Evolutionary conservation across 192 early-diverging fungal genomes (phyloP).

Genomic region (Spinellus fusiger): DNA sequence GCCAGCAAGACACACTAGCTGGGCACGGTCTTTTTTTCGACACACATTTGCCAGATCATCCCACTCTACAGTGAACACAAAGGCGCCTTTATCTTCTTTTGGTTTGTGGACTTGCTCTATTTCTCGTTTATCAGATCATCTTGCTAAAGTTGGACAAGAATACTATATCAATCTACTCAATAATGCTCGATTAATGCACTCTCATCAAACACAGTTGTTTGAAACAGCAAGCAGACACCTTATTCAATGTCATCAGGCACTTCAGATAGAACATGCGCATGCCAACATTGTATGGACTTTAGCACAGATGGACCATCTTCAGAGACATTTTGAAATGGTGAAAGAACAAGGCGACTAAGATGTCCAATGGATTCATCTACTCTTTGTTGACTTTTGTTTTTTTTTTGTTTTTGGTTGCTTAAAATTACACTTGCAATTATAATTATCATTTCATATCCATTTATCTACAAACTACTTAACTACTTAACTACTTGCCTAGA

Average conservation of each 20-base stretch:
- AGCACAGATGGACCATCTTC: neutral
- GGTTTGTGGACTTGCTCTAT: constrained; percentile 15
- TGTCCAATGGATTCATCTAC: neutral
- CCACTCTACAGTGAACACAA: no score
- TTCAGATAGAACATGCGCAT: constrained; percentile 12
- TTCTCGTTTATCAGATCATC: constrained; percentile 6
- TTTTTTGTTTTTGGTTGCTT: neutral
- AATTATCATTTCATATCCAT: neutral
- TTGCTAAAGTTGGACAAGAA: constrained; percentile 14
- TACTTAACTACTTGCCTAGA: neutral
- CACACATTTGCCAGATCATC: neutral
- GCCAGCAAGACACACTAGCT: neutral
- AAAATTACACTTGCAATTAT: neutral
- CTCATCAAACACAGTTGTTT: constrained; percentile 9
- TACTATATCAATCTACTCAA: constrained; percentile 15
- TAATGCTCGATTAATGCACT: constrained; percentile 16
- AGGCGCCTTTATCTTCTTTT: no score
- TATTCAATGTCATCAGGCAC: constrained; percentile 6
- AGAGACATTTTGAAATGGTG: no score
- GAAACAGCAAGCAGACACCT: constrained; percentile 6
- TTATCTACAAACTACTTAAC: neutral
- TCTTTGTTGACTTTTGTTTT: neutral
- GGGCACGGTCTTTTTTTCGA: neutral
- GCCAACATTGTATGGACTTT: constrained; percentile 6
- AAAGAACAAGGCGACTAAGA: neutral